phyloP scores from a whole-genome alignment of 2,329 filamentous ascomycete species.

The Trematosphaeria pertusa region DNA sequence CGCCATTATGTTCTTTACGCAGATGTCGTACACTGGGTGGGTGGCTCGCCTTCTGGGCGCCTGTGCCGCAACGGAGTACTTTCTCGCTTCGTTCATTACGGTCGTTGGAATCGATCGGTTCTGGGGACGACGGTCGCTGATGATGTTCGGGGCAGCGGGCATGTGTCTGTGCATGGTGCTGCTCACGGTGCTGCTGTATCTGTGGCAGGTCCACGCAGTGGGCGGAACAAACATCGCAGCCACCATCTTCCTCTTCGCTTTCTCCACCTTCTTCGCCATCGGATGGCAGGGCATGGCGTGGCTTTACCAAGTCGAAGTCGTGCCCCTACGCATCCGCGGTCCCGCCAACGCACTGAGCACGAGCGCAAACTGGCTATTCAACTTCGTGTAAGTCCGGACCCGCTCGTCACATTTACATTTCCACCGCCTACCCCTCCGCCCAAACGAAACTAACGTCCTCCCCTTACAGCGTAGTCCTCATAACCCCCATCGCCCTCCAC shows the following conservation, averaged over 20 bases:
- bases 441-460: too few species aligned
- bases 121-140: slow-evolving; percentile 42
- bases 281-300: slow-evolving; percentile 80
- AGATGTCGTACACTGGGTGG: slow-evolving; percentile 56
- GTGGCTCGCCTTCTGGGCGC: slow-evolving; percentile 51
- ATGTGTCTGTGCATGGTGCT: slow-evolving; percentile 45
- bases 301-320: slow-evolving; percentile 73
- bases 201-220: slow-evolving; percentile 27
- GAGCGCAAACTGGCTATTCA: slow-evolving; percentile 84
- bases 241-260: slow-evolving; percentile 80
- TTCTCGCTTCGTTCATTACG: slow-evolving; percentile 45
- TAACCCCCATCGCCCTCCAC: slow-evolving; percentile 67
- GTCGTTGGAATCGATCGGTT: slow-evolving; percentile 47
- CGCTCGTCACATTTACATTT: too few species aligned
- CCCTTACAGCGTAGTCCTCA: slow-evolving; percentile 68
- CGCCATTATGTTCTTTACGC: slow-evolving; percentile 59
- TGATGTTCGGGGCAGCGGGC: slow-evolving; percentile 46
- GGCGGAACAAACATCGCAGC: slow-evolving; percentile 43
- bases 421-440: too few species aligned
- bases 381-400: slow-evolving; percentile 55
- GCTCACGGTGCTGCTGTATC: slow-evolving; percentile 33
- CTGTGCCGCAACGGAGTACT: slow-evolving; percentile 48
- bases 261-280: slow-evolving; percentile 88
- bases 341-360: slow-evolving; percentile 87
- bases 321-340: slow-evolving; percentile 84